Evolutionary conservation across 1,284 basidiomycete genomes (phyloP).

Genomic region (Cystobasidium pallidum): DNA sequence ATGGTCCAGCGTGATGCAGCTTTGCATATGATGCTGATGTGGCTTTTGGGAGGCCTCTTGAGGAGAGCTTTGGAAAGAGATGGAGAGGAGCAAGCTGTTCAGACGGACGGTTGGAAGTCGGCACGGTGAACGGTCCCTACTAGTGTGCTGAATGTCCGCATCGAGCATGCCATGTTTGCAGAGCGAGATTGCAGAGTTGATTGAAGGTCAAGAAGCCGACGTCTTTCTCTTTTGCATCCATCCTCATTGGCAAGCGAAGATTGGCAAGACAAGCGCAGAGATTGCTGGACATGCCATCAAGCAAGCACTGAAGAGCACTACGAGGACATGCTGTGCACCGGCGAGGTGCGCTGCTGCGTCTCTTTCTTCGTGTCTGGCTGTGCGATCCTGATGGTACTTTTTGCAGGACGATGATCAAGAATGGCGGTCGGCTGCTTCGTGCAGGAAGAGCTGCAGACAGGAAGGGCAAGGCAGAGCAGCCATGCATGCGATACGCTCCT

Average conservation of each 20-base stretch:
- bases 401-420: constrained; percentile 32
- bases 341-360: neutral
- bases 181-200: neutral
- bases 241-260: neutral
- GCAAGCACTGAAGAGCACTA: neutral
- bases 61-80: no score
- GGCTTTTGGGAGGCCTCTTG: constrained; percentile 23
- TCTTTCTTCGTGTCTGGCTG: neutral
- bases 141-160: constrained; percentile 32
- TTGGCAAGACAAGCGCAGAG: neutral
- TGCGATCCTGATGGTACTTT: neutral
- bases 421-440: constrained; percentile 24
- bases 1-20: constrained; percentile 18
- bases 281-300: neutral
- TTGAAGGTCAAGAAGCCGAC: neutral
- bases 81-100: neutral
- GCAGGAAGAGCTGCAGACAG: constrained; percentile 16
- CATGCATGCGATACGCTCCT: neutral
- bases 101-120: no score
- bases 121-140: constrained; percentile 7
- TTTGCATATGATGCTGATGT: constrained; percentile 25
- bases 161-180: constrained; percentile 18
- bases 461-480: neutral
- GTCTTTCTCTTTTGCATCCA: constrained; percentile 3
- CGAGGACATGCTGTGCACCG: constrained; percentile 15